These are phyloP conservation scores for Candida neerlandica DNA, from an alignment of 1,139 yeast species.

Conservation along the genomic window DNA sequence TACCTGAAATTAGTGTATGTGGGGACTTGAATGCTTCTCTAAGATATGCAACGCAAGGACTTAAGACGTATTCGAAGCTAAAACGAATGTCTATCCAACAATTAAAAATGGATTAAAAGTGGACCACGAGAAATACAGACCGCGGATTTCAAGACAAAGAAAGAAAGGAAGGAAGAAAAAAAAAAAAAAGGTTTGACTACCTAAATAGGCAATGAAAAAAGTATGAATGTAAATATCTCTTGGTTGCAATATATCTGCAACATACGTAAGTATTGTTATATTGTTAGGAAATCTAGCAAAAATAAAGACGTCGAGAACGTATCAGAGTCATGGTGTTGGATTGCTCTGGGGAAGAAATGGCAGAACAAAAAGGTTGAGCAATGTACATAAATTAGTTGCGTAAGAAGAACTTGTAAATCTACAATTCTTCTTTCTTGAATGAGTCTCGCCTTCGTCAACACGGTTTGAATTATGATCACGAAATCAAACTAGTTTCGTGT, in stretches of 20 bases:
- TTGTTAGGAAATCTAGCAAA: background rate
- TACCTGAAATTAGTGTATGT: background rate
- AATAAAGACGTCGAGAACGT: too few relatives aligned
- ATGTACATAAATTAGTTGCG: too few relatives aligned
- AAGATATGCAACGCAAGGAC: background rate
- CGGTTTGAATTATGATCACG: too few relatives aligned
- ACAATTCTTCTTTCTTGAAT: too few relatives aligned
- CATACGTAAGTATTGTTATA: background rate
- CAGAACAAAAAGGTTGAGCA: too few relatives aligned
- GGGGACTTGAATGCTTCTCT: background rate
- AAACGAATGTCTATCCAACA: background rate
- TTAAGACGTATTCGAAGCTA: background rate
- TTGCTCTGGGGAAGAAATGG: too few relatives aligned
- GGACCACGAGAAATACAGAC: background rate
- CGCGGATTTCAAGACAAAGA: background rate
- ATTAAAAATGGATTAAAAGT: background rate
- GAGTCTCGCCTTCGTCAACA: too few relatives aligned
- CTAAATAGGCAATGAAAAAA: background rate
- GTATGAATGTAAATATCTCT: background rate
- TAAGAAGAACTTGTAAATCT: too few relatives aligned
- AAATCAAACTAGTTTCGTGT: too few relatives aligned
- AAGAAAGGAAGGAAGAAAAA: background rate
- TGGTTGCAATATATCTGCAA: background rate
- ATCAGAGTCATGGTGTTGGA: too few relatives aligned
- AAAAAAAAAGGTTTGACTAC: background rate